Evolutionary conservation across 331 rosid species (phyloP).

Genomic region (Cydonia oblonga): DNA sequence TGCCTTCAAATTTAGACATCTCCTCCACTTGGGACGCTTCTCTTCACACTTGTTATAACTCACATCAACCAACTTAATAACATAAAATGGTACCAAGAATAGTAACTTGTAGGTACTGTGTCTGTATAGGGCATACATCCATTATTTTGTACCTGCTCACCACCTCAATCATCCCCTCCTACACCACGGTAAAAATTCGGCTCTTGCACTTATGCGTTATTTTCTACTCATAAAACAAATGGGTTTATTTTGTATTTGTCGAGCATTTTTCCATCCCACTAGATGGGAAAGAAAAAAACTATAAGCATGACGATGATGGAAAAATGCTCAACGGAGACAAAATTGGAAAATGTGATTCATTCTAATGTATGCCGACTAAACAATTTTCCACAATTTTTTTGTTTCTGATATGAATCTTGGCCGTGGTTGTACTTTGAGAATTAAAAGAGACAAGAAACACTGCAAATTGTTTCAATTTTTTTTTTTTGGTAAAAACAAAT

Average conservation of each 20-base stretch:
- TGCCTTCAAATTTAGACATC: slow-evolving; percentile 21
- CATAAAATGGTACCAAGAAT: neutral
- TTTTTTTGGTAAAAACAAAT: too few relatives aligned
- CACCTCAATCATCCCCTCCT: neutral
- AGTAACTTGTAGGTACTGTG: neutral
- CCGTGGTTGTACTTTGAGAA: neutral
- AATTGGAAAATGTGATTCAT: neutral
- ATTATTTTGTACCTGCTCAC: neutral
- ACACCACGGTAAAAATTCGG: neutral
- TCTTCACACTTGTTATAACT: slow-evolving; percentile 14
- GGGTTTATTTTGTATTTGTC: neutral
- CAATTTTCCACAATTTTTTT: neutral
- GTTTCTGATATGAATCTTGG: neutral
- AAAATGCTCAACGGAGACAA: neutral
- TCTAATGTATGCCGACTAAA: neutral
- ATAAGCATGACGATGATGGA: neutral
- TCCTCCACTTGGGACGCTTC: slow-evolving; percentile 10
- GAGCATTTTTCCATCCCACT: neutral
- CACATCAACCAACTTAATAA: neutral
- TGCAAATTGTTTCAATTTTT: too few relatives aligned
- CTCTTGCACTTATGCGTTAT: neutral
- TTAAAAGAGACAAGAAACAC: too few relatives aligned
- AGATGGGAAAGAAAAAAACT: neutral
- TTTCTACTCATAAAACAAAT: neutral
- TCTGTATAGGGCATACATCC: neutral